Conservation (phyloP, 352 stramenopile species). For the Pythium brachiatum region DNA sequence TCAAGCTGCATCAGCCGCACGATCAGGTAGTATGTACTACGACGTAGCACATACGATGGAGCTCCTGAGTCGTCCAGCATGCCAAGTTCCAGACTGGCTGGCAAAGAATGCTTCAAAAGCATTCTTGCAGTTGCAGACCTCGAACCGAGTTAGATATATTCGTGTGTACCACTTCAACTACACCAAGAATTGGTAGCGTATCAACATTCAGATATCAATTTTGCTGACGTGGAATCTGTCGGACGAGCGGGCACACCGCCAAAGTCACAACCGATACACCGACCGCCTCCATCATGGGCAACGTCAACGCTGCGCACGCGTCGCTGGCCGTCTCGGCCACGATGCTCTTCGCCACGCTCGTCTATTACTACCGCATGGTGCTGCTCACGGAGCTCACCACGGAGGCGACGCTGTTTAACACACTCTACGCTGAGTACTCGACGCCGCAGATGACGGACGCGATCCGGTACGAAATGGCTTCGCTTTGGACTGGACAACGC, state of each 20-base stretch:
- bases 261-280: neutral
- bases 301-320: conserved; percentile 18
- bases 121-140: no score
- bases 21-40: no score
- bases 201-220: neutral
- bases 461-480: conserved; percentile 37
- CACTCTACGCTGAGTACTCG: conserved; percentile 69
- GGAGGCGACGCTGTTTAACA: conserved; percentile 71
- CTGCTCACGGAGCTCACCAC: conserved; percentile 70
- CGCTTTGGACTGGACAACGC: neutral
- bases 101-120: no score
- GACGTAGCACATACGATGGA: no score
- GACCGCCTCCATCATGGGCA: conserved; percentile 11
- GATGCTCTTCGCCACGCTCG: conserved; percentile 56
- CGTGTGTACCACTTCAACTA: conserved; percentile 1
- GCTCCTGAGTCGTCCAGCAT: no score
- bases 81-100: no score
- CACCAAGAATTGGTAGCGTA: neutral
- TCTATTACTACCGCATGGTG: conserved; percentile 78
- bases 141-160: no score
- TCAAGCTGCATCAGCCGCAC: no score
- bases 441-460: conserved; percentile 57
- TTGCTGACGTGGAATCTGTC: neutral
- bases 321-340: conserved; percentile 53
- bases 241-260: neutral